Evolutionary conservation across 2,329 filamentous ascomycete genomes (phyloP).

Genomic region (Microcyclosporella mali): DNA sequence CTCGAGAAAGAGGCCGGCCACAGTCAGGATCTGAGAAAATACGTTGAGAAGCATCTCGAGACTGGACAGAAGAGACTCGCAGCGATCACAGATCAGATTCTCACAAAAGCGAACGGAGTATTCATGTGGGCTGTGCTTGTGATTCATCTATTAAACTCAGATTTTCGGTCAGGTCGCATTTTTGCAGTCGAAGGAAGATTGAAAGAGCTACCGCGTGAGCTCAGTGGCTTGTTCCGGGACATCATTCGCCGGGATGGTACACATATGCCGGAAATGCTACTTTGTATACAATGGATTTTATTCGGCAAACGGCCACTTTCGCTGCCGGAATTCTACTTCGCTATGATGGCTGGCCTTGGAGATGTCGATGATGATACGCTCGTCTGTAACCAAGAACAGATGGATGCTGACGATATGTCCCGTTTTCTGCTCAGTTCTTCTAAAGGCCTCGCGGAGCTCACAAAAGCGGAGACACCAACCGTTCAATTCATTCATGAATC

Average conservation of each 20-base stretch:
- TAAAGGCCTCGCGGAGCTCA: constrained; percentile 47
- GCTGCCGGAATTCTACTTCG: constrained; percentile 43
- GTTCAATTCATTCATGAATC: constrained; percentile 54
- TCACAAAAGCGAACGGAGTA: constrained; percentile 36
- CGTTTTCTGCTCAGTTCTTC: constrained; percentile 40
- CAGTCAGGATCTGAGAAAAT: constrained; percentile 30
- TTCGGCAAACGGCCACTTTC: constrained; percentile 43
- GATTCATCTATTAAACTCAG: constrained; percentile 42
- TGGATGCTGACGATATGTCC: constrained; percentile 21
- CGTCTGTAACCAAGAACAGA: constrained; percentile 20
- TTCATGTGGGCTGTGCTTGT: constrained; percentile 46
- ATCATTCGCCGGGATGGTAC: constrained; percentile 44
- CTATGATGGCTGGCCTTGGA: constrained; percentile 30
- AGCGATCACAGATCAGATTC: constrained; percentile 30
- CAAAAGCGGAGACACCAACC: constrained; percentile 22
- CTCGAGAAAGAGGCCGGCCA: constrained; percentile 35
- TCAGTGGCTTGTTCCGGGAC: constrained; percentile 47
- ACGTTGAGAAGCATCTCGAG: constrained; percentile 30
- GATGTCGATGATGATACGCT: background rate
- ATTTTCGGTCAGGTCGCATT: constrained; percentile 30
- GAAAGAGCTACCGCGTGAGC: constrained; percentile 34
- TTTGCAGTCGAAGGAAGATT: constrained; percentile 31
- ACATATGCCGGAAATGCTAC: constrained; percentile 36
- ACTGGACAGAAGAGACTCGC: constrained; percentile 19
- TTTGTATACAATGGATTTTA: constrained; percentile 51